phyloP scores from a whole-genome alignment of 495 filamentous ascomycete species.

The Annulohypoxylon maeteangense region DNA sequence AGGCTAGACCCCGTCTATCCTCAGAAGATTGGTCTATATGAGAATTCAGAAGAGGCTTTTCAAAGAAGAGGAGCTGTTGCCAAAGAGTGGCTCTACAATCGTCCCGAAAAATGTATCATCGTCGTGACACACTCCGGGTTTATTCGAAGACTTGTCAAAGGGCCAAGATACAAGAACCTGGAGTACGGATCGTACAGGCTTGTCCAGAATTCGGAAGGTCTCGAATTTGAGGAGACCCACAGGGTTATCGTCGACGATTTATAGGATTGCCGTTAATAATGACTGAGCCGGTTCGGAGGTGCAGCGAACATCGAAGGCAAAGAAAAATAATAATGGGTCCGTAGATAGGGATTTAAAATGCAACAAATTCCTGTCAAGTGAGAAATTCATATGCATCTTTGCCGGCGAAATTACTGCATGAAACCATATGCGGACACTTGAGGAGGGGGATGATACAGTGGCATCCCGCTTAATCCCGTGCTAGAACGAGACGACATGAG shows the following conservation, averaged over 20 bases:
- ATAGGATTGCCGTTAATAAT: neutral
- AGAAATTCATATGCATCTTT: constrained; percentile 3
- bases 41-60: constrained; percentile 53
- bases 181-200: constrained; percentile 63
- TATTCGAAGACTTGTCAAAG: constrained; percentile 51
- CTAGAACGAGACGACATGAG: neutral
- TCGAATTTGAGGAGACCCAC: constrained; percentile 47
- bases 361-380: neutral
- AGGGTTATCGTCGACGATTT: neutral
- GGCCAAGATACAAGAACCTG: constrained; percentile 56
- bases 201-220: constrained; percentile 47
- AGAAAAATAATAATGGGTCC: neutral
- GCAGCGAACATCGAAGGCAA: neutral
- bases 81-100: constrained; percentile 54
- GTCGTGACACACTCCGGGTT: constrained; percentile 65
- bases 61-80: constrained; percentile 53
- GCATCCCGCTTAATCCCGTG: neutral
- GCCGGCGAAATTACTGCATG: constrained; percentile 8
- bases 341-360: constrained; percentile 2
- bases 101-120: constrained; percentile 62
- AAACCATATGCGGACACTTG: neutral
- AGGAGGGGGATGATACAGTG: constrained; percentile 1
- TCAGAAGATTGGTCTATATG: constrained; percentile 59
- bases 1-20: constrained; percentile 60
- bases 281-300: neutral